phyloP scores from a whole-genome alignment of 1,284 basidiomycete species.

The Somion occarium region DNA sequence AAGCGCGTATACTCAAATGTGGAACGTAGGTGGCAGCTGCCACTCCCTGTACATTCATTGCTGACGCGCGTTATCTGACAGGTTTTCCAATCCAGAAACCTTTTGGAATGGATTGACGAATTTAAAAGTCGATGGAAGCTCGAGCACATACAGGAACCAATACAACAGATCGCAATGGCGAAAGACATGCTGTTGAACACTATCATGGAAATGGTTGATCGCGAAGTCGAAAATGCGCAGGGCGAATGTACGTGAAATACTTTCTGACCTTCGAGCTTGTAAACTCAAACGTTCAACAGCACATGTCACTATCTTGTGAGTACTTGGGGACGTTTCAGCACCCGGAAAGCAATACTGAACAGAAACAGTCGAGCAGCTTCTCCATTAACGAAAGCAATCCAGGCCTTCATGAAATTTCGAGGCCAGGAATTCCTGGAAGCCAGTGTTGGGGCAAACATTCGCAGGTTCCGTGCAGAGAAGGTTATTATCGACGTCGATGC shows the following conservation, averaged over 20 bases:
- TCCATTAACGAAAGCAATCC: slow-evolving; percentile 75
- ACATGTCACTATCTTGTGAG: slow-evolving; percentile 49
- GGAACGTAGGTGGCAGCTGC: slow-evolving; percentile 39
- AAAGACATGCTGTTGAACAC: slow-evolving; percentile 59
- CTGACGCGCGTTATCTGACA: slow-evolving; percentile 25
- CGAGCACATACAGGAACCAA: slow-evolving; percentile 51
- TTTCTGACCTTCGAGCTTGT: too few species aligned
- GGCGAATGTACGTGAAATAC: slow-evolving; percentile 26
- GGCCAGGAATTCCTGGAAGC: slow-evolving; percentile 73
- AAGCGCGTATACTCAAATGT: slow-evolving; percentile 48
- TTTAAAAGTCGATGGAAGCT: slow-evolving; percentile 63
- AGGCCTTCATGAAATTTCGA: slow-evolving; percentile 71
- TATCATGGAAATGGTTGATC: slow-evolving; percentile 58
- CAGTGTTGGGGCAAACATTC: slow-evolving; percentile 65
- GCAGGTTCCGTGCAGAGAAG: slow-evolving; percentile 64
- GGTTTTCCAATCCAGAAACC: slow-evolving; percentile 60
- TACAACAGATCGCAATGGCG: slow-evolving; percentile 67
- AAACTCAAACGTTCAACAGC: slow-evolving; percentile 21
- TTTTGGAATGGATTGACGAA: slow-evolving; percentile 69
- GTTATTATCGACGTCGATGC: slow-evolving; percentile 78
- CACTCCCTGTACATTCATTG: too few species aligned
- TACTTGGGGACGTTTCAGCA: slow-evolving; percentile 3
- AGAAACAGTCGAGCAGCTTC: slow-evolving; percentile 61
- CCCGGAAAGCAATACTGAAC: background rate
- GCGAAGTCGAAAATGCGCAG: slow-evolving; percentile 57